These are phyloP conservation scores for Eucalyptus regnans DNA, from an alignment of 345 rosid genomes.

Conservation along the genomic window DNA sequence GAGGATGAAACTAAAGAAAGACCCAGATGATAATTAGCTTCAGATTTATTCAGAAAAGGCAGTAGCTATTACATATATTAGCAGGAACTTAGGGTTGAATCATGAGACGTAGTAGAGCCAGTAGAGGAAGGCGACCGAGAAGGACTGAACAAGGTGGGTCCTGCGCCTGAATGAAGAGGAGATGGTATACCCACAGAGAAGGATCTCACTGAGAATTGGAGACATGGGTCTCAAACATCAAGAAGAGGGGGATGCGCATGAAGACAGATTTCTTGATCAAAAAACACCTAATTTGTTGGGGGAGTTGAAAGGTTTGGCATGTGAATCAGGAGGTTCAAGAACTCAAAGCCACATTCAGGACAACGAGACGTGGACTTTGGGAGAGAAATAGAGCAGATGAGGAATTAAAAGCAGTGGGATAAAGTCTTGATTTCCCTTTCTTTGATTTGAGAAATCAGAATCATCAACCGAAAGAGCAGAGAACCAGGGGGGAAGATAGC, in stretches of 20 bases:
- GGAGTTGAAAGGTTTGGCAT: background rate
- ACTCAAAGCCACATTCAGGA: background rate
- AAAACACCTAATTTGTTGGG: background rate
- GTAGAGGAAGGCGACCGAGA: slow-evolving; percentile 97
- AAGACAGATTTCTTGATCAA: slow-evolving; percentile 9
- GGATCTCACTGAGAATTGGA: slow-evolving; percentile 83
- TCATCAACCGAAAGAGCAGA: background rate
- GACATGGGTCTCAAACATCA: slow-evolving; percentile 95
- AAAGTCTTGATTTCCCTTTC: background rate
- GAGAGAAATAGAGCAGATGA: background rate
- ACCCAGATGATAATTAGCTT: background rate
- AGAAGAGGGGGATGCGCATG: slow-evolving; percentile 50
- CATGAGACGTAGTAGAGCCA: slow-evolving; percentile 93
- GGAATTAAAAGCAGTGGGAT: background rate
- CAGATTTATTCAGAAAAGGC: background rate
- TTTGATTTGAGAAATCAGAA: background rate
- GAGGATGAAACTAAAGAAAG: background rate
- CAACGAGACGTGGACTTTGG: background rate
- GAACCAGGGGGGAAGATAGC: background rate
- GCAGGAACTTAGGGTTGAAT: background rate
- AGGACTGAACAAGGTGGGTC: slow-evolving; percentile 98
- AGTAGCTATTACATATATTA: background rate
- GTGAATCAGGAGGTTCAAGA: background rate
- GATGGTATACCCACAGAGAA: slow-evolving; percentile 65
- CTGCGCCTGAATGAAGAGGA: slow-evolving; percentile 74